Conservation (phyloP, 2,329 filamentous ascomycete species). For the Aspergillus sp. region DNA sequence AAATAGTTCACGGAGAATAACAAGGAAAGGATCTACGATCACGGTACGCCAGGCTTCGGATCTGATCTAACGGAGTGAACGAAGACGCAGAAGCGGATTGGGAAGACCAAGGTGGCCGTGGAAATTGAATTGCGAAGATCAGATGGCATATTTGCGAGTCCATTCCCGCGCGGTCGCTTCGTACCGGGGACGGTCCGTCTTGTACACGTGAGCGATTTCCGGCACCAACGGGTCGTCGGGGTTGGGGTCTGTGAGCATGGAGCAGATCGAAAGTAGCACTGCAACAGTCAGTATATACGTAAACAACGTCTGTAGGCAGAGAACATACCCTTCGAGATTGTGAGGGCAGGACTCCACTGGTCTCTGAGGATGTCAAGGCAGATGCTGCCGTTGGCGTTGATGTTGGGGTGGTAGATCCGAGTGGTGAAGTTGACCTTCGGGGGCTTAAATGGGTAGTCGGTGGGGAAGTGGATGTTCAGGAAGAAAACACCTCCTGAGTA, state of each 20-base stretch:
- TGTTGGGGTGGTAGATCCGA: slow-evolving; percentile 99
- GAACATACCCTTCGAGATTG: slow-evolving; percentile 91
- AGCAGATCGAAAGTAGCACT: slow-evolving; percentile 99
- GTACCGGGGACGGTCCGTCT: slow-evolving; percentile 94
- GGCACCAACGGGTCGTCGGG: slow-evolving; percentile 97
- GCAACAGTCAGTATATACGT: slow-evolving; percentile 10
- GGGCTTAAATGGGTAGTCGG: slow-evolving; percentile 99
- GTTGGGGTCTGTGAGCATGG: slow-evolving; percentile 99
- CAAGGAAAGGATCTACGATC: slow-evolving; percentile 39
- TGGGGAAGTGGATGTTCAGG: slow-evolving; percentile 97
- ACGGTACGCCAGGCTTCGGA: slow-evolving; percentile 42
- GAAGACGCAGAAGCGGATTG: slow-evolving; percentile 28
- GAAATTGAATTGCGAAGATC: slow-evolving; percentile 38
- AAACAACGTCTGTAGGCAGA: not conserved
- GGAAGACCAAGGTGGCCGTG: slow-evolving; percentile 30
- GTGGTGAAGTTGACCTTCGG: slow-evolving; percentile 99
- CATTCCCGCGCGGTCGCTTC: slow-evolving; percentile 96
- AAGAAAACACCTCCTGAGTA: slow-evolving; percentile 99
- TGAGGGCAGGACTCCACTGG: slow-evolving; percentile 98
- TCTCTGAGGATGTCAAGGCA: slow-evolving; percentile 97
- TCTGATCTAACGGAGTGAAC: slow-evolving; percentile 37
- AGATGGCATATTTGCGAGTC: slow-evolving; percentile 99
- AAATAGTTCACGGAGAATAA: slow-evolving; percentile 27
- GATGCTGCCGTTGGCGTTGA: slow-evolving; percentile 99
- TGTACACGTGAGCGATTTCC: slow-evolving; percentile 99